A percentile compares a stretch with the other conserved stretches of the same genome.
Evolutionary conservation across 805 yeast genomes (phyloP).

Genomic region (Lipomyces starkeyi): DNA sequence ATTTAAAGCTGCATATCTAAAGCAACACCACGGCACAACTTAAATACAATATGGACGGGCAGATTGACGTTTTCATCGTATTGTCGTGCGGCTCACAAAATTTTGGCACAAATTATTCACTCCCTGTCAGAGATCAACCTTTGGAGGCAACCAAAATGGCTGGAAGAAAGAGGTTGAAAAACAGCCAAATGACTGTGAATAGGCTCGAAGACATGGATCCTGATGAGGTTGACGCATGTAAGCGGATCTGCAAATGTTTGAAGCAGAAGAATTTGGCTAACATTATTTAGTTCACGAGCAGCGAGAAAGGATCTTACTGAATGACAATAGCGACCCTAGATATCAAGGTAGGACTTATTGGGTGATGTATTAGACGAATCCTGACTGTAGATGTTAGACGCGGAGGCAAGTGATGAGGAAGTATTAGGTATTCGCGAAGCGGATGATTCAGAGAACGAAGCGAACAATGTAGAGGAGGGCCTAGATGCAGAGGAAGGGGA

Average conservation of each 20-base stretch:
- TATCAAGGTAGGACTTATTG: constrained; percentile 31
- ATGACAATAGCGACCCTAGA: constrained; percentile 31
- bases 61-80: no score
- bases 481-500: constrained; percentile 53
- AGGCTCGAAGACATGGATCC: constrained; percentile 41
- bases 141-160: constrained; percentile 23
- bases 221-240: constrained; percentile 46
- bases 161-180: constrained; percentile 14
- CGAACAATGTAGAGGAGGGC: constrained; percentile 57
- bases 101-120: neutral
- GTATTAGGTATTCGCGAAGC: constrained; percentile 53
- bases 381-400: constrained; percentile 33
- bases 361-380: neutral
- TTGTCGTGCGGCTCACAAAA: constrained; percentile 11
- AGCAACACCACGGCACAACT: neutral
- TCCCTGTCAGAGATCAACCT: neutral
- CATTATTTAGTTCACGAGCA: constrained; percentile 41
- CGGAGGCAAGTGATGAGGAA: constrained; percentile 61
- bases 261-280: neutral
- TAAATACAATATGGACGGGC: neutral
- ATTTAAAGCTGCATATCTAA: no score
- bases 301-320: constrained; percentile 44
- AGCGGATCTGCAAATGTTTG: constrained; percentile 14
- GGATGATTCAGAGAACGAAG: constrained; percentile 49
- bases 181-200: constrained; percentile 13